These are phyloP conservation scores for Fusarium sp. DNA, from an alignment of 2,329 filamentous ascomycete genomes.

Conservation along the genomic window DNA sequence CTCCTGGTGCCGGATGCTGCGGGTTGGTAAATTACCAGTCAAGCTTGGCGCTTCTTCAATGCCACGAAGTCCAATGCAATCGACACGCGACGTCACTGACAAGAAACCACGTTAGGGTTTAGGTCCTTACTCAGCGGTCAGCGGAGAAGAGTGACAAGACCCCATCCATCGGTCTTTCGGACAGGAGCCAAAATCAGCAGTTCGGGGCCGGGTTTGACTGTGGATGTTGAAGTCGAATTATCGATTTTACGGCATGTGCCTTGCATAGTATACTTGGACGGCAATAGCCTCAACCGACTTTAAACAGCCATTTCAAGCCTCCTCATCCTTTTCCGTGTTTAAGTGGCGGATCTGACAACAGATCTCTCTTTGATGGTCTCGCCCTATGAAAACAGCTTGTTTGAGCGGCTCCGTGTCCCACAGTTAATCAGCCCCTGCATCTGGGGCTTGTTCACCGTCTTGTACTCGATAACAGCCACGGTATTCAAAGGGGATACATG, in stretches of 20 bases:
- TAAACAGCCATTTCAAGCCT: not conserved
- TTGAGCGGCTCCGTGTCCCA: conserved; percentile 34
- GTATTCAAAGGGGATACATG: not conserved
- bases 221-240: not conserved
- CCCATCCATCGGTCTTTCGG: not conserved
- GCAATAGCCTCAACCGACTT: not conserved
- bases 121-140: not conserved
- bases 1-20: conserved; percentile 23
- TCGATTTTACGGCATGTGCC: not conserved
- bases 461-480: not conserved
- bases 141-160: not conserved
- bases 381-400: conserved; percentile 26
- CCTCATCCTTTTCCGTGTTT: conserved; percentile 1
- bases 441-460: conserved; percentile 19
- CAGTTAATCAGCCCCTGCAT: conserved; percentile 44
- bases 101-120: conserved; percentile 3
- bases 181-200: not conserved
- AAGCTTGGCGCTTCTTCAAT: conserved; percentile 32
- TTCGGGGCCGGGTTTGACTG: not conserved
- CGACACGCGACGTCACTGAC: conserved; percentile 17
- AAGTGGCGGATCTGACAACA: conserved; percentile 33
- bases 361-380: conserved; percentile 35
- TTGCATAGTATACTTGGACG: not conserved
- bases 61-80: conserved; percentile 12
- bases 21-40: conserved; percentile 30